These are phyloP conservation scores for Glycine soja DNA, from an alignment of 306 rosid species.

Conservation along the genomic window DNA sequence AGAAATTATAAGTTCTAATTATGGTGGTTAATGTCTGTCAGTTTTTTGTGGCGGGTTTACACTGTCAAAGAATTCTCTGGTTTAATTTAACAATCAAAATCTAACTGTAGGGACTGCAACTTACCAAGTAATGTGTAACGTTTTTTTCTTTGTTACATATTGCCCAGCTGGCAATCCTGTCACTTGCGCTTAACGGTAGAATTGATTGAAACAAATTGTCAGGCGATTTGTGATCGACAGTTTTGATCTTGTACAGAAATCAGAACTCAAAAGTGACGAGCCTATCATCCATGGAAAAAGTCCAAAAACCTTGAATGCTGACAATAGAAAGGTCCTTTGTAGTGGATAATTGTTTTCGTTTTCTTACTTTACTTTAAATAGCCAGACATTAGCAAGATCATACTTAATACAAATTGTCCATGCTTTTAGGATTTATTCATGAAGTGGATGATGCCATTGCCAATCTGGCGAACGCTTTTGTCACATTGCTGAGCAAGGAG, in stretches of 20 bases:
- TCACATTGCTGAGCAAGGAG: neutral
- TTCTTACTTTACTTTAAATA: neutral
- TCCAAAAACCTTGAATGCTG: neutral
- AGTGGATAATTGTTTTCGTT: neutral
- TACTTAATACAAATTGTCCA: neutral
- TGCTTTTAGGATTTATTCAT: neutral
- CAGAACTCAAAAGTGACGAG: too few species aligned
- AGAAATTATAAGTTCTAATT: too few species aligned
- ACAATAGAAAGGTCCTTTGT: neutral
- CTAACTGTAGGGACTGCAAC: too few species aligned
- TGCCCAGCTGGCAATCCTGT: neutral
- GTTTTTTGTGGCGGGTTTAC: too few species aligned
- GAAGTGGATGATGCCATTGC: neutral
- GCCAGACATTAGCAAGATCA: neutral
- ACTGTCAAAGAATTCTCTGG: too few species aligned
- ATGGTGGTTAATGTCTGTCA: neutral
- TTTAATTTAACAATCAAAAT: too few species aligned
- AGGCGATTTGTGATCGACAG: neutral
- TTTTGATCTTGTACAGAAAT: too few species aligned
- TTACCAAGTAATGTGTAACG: neutral
- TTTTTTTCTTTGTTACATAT: neutral
- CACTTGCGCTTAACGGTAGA: too few species aligned
- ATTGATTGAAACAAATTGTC: neutral
- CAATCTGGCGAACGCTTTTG: neutral
- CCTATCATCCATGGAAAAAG: too few species aligned